Evolutionary conservation across 768 basidiomycete species (phyloP).

Genomic region (Tricholoma sp.): DNA sequence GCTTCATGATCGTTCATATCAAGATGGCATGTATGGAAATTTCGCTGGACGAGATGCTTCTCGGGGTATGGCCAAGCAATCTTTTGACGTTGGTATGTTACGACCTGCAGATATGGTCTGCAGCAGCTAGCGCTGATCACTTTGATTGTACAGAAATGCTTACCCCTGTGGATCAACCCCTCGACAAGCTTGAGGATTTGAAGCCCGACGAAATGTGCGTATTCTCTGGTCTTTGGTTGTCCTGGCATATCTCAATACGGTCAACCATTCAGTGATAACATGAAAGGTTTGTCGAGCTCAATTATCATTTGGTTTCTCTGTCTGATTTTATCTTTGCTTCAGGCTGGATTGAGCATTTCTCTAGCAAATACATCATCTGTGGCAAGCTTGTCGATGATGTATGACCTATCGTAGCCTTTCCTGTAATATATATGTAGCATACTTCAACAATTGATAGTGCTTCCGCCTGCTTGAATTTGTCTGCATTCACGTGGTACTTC

Average conservation of each 20-base stretch:
- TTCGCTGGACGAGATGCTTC: slow-evolving; percentile 97
- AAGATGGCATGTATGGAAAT: slow-evolving; percentile 95
- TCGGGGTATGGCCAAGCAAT: slow-evolving; percentile 96
- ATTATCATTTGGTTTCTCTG: background rate
- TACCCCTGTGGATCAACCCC: slow-evolving; percentile 77
- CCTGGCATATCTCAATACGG: slow-evolving; percentile 3
- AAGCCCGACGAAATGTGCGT: slow-evolving; percentile 78
- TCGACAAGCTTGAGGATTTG: slow-evolving; percentile 82
- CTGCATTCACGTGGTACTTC: background rate
- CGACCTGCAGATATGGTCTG: background rate
- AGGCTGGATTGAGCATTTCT: slow-evolving; percentile 95
- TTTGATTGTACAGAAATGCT: slow-evolving; percentile 66
- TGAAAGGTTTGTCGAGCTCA: slow-evolving; percentile 58
- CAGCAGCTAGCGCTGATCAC: background rate
- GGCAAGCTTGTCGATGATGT: slow-evolving; percentile 73
- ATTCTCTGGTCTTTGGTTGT: background rate
- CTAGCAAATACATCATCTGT: slow-evolving; percentile 87
- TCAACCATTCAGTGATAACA: slow-evolving; percentile 66
- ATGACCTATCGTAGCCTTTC: slow-evolving; percentile 17
- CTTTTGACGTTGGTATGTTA: slow-evolving; percentile 79
- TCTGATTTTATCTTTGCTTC: slow-evolving; percentile 5
- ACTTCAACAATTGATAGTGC: background rate
- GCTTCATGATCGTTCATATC: background rate
- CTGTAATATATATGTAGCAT: background rate
- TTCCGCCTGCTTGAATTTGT: too few species aligned